Evolutionary conservation across 768 basidiomycete genomes (phyloP).

Genomic region (Boletus fagicola): DNA sequence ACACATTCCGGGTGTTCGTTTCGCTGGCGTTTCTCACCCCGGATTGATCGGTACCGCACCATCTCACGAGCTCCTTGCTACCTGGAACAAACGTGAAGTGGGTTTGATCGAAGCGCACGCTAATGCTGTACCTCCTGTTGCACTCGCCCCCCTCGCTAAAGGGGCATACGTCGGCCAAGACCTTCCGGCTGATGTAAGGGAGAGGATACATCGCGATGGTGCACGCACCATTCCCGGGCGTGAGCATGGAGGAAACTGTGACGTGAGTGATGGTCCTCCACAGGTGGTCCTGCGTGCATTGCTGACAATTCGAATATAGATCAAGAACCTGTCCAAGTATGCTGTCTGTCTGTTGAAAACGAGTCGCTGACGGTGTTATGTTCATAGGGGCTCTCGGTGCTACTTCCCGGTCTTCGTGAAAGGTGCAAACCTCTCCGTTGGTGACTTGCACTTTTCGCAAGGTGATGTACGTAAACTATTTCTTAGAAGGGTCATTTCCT

Average conservation of each 20-base stretch:
- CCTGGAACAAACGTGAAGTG: conserved; percentile 73
- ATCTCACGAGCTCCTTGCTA: conserved; percentile 65
- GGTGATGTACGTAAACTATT: conserved; percentile 50
- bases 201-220: conserved; percentile 62
- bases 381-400: conserved; percentile 58
- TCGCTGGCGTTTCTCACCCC: conserved; percentile 75
- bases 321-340: conserved; percentile 70
- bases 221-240: conserved; percentile 73
- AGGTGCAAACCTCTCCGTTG: conserved; percentile 75
- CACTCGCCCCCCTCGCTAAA: conserved; percentile 55
- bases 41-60: conserved; percentile 78
- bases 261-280: conserved; percentile 39
- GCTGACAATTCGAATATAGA: conserved; percentile 39
- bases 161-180: conserved; percentile 74
- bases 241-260: conserved; percentile 81
- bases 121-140: conserved; percentile 59
- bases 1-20: conserved; percentile 77
- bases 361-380: neutral
- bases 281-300: neutral
- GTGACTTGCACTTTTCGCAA: conserved; percentile 78
- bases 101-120: conserved; percentile 55
- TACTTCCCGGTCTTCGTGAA: conserved; percentile 77
- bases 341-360: neutral
- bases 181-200: conserved; percentile 41
- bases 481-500: neutral